phyloP scores from a whole-genome alignment of 495 filamentous ascomycete genomes.

The Tetracladium marchalianum region DNA sequence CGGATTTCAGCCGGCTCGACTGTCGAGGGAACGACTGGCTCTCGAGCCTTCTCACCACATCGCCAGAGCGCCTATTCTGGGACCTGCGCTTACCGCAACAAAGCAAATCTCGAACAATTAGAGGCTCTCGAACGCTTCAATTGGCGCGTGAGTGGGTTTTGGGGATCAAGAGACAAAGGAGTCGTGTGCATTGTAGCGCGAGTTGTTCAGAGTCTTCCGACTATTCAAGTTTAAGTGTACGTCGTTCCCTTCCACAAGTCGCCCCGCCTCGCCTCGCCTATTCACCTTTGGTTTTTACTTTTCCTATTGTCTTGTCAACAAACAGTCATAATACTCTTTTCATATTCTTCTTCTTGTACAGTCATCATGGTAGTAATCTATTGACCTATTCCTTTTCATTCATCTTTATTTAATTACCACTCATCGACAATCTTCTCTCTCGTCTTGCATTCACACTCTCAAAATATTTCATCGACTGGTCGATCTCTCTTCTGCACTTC shows the following conservation, averaged over 20 bases:
- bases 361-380: constrained; percentile 6
- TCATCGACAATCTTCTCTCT: neutral
- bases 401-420: constrained; percentile 12
- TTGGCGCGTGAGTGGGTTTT: constrained; percentile 4
- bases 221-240: constrained; percentile 14
- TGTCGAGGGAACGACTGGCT: constrained; percentile 15
- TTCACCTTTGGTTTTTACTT: constrained; percentile 17
- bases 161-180: constrained; percentile 19
- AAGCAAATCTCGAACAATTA: constrained; percentile 14
- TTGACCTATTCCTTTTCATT: constrained; percentile 19
- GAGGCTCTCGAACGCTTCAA: neutral
- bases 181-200: neutral
- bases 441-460: constrained; percentile 5
- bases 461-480: neutral
- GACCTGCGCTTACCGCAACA: constrained; percentile 11
- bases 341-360: constrained; percentile 11
- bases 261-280: constrained; percentile 1
- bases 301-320: constrained; percentile 9
- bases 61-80: constrained; percentile 18
- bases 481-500: neutral
- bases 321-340: constrained; percentile 13
- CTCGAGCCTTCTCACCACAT: constrained; percentile 3
- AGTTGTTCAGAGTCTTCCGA: constrained; percentile 5
- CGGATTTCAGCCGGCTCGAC: constrained; percentile 7
- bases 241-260: constrained; percentile 4